A percentile compares a stretch with the other conserved stretches of the same genome.
Evolutionary conservation across 495 filamentous ascomycete species (phyloP).

Genomic region (Penicillium tannophilum): DNA sequence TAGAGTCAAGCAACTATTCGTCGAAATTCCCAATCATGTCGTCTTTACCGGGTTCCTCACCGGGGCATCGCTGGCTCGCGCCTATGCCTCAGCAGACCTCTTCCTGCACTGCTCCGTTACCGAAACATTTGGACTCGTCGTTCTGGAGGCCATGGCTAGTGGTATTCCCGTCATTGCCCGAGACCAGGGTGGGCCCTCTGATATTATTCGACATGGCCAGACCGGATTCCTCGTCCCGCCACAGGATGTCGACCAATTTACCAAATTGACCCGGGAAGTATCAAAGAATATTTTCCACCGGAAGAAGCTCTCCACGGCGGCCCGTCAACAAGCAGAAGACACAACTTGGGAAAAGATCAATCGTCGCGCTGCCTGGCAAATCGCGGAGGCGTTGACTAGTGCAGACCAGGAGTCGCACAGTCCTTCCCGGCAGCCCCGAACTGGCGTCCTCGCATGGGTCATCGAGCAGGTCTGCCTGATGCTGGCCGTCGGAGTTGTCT

Average conservation of each 20-base stretch:
- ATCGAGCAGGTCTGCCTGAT: slow-evolving; percentile 29
- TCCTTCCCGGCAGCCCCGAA: background rate
- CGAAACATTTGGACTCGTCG: slow-evolving; percentile 67
- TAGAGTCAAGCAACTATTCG: slow-evolving; percentile 55
- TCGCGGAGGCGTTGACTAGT: slow-evolving; percentile 52
- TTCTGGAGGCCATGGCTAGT: slow-evolving; percentile 67
- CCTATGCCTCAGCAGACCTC: slow-evolving; percentile 62
- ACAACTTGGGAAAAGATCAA: slow-evolving; percentile 68
- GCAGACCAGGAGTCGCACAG: slow-evolving; percentile 26
- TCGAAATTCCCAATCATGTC: slow-evolving; percentile 47
- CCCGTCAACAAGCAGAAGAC: slow-evolving; percentile 53
- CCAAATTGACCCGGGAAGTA: slow-evolving; percentile 44
- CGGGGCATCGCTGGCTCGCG: slow-evolving; percentile 53
- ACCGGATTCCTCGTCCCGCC: slow-evolving; percentile 61
- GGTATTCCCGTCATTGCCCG: slow-evolving; percentile 64
- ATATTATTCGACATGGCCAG: slow-evolving; percentile 57
- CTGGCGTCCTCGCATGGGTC: slow-evolving; percentile 16
- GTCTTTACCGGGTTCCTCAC: slow-evolving; percentile 60
- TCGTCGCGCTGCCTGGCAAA: slow-evolving; percentile 59
- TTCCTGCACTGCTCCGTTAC: slow-evolving; percentile 68
- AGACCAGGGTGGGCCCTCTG: slow-evolving; percentile 64
- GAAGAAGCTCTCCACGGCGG: slow-evolving; percentile 36
- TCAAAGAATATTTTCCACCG: slow-evolving; percentile 39
- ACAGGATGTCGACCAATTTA: slow-evolving; percentile 54
- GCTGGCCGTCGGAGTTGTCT: slow-evolving; percentile 32